These are phyloP conservation scores for Musa schizocarpa DNA, from an alignment of 176 grass and related monocot species.

Conservation along the genomic window DNA sequence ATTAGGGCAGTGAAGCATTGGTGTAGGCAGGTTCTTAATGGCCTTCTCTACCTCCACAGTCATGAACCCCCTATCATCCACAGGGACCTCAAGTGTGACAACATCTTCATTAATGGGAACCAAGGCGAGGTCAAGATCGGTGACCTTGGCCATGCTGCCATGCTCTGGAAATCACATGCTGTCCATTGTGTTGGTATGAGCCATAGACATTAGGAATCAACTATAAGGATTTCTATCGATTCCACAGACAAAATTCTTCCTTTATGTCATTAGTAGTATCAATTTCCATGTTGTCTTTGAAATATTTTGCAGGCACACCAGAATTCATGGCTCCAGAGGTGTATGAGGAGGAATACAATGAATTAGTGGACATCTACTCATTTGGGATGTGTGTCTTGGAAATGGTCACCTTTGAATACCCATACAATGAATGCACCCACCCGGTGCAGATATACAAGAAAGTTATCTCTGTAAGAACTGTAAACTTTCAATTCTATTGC, in stretches of 20 bases:
- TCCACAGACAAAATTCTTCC: no score
- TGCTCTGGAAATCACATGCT: conserved; percentile 83
- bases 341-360: conserved; percentile 93
- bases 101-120: conserved; percentile 95
- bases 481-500: no score
- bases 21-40: conserved; percentile 85
- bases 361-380: conserved; percentile 92
- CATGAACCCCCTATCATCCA: conserved; percentile 96
- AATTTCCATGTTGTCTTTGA: no score
- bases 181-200: conserved; percentile 72
- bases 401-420: conserved; percentile 96
- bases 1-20: conserved; percentile 92
- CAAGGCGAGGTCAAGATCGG: conserved; percentile 91
- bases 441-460: conserved; percentile 96
- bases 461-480: conserved; percentile 74
- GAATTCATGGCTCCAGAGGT: conserved; percentile 99
- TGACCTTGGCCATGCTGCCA: conserved; percentile 85
- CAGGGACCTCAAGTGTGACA: conserved; percentile 95
- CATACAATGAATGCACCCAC: conserved; percentile 80
- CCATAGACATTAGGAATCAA: not conserved
- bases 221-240: no score
- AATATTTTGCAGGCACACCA: conserved; percentile 46
- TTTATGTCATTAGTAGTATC: no score
- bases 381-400: conserved; percentile 97
- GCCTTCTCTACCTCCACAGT: conserved; percentile 74